These are phyloP conservation scores for Blastobotrys raffinosifermentans DNA, from an alignment of 1,139 yeast genomes.

Conservation along the genomic window DNA sequence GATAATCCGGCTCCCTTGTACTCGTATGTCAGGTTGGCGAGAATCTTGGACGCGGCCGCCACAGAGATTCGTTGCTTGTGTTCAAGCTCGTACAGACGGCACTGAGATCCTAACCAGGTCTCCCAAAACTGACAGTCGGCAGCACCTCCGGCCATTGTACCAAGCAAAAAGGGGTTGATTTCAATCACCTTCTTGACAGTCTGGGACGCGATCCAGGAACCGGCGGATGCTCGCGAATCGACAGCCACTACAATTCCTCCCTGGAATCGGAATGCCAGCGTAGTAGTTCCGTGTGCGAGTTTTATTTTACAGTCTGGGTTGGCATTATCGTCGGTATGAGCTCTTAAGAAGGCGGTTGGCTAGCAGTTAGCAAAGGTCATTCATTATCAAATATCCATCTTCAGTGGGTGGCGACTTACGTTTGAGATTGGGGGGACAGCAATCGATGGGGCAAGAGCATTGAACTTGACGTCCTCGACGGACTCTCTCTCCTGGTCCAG, in stretches of 20 bases:
- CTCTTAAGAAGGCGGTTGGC: constrained; percentile 91
- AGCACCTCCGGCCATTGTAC: constrained; percentile 99
- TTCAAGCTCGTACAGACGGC: constrained; percentile 89
- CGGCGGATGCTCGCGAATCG: constrained; percentile 98
- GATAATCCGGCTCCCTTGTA: constrained; percentile 98
- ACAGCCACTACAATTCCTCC: constrained; percentile 97
- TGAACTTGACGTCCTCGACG: constrained; percentile 11
- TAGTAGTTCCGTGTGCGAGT: constrained; percentile 98
- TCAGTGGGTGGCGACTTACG: constrained; percentile 16
- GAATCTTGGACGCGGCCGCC: constrained; percentile 93
- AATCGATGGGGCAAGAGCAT: constrained; percentile 49
- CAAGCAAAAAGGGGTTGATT: constrained; percentile 89
- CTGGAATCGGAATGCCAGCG: constrained; percentile 91
- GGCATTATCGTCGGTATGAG: constrained; percentile 92
- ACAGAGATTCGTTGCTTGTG: constrained; percentile 93
- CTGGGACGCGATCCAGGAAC: constrained; percentile 97
- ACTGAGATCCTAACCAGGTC: constrained; percentile 96
- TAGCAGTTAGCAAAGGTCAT: too few relatives aligned
- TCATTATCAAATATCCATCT: too few relatives aligned
- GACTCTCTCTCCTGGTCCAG: neutral
- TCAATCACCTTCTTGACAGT: constrained; percentile 96
- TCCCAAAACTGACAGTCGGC: constrained; percentile 99
- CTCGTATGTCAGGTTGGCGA: constrained; percentile 82
- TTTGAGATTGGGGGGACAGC: constrained; percentile 79
- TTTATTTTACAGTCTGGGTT: constrained; percentile 94